Base-by-base conservation (phyloP, 768 basidiomycete species). In the Strobilomyces echinocephalus region DNA sequence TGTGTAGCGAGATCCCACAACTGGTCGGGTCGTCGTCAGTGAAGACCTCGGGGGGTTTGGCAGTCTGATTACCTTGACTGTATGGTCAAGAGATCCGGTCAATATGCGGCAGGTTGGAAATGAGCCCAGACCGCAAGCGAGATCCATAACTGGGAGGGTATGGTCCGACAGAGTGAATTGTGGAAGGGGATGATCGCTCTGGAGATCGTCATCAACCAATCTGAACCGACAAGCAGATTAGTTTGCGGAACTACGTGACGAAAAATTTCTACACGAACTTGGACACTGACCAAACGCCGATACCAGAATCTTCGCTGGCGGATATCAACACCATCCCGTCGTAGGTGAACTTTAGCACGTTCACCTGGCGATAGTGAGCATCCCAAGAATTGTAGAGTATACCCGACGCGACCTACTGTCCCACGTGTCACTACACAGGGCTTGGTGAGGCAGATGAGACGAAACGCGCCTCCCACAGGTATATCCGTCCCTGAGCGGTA, bases 361-460 rank as follows among this genome's bases (percentile, higher is more conserved):
- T 88, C 49, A 97, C 80, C 65, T 84, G 79, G 53, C 95, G 88
- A 73, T 98, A 99, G 69, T 98, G 95, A 16, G 95, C 95, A 55
- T 97, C 95, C 84, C 94, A 94, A 0, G 89, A 81, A 60, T 87
- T 84, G 74, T 85, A 92, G 43, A 97, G 74, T 49, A 95, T 85
- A n/a, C 95, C 95, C n/a, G 95, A 97, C 10, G 88, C 77, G 59
- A 92, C 77, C 93, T 97, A 72, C 55, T 68, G 20, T 59, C 64
- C 54, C 49, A 54, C 50, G 38, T 20, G 61, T 68, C 57, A 69
- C 36, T 49, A 46, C 35, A 14, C 3, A 28, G 16, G 44, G 7
- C 44, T 53, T 10, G 16, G 16, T 8, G 45, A 20, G n/a, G 20
- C 28, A 21, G 46, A 41, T n/a, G 53, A 18, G 52, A 43, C 5